Evolutionary conservation across 192 early-diverging fungal species (phyloP).

Genomic region (Borealophlyctis nickersoniae): DNA sequence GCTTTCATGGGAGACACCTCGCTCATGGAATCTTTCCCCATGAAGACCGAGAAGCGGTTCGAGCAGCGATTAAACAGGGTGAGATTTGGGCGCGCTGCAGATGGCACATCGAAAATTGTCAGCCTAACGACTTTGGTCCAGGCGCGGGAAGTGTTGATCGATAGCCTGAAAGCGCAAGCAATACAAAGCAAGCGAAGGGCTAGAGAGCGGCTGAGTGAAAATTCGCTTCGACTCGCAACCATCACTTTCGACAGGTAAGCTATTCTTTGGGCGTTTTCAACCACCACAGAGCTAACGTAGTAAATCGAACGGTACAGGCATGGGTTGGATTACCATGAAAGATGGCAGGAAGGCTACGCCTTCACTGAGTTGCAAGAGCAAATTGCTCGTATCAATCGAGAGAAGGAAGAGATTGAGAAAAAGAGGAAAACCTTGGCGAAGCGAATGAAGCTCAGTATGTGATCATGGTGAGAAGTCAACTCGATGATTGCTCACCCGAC

Average conservation of each 20-base stretch:
- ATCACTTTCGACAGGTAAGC: constrained; percentile 11
- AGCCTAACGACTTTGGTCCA: not conserved
- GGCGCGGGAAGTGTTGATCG: constrained; percentile 9
- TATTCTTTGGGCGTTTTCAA: not conserved
- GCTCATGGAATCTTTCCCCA: not conserved
- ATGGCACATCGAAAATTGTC: not conserved
- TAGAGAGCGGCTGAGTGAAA: not conserved
- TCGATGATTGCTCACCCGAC: too few species aligned
- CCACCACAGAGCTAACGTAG: not conserved
- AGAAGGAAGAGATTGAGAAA: constrained; percentile 31
- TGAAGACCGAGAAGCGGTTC: not conserved
- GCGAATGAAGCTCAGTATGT: constrained; percentile 14
- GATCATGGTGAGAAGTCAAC: too few species aligned
- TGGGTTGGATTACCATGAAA: constrained; percentile 24
- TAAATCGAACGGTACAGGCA: not conserved
- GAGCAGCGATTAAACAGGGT: not conserved
- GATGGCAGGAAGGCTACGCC: constrained; percentile 31
- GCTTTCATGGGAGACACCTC: not conserved
- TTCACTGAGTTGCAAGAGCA: constrained; percentile 16
- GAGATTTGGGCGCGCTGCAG: not conserved
- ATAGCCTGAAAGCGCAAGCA: constrained; percentile 7
- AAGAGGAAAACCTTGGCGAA: constrained; percentile 18
- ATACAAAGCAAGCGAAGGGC: not conserved
- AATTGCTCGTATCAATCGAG: constrained; percentile 1
- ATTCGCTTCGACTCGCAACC: constrained; percentile 10